Conservation (phyloP, 495 filamentous ascomycete genomes). For the Jackrogersella multiformis region DNA sequence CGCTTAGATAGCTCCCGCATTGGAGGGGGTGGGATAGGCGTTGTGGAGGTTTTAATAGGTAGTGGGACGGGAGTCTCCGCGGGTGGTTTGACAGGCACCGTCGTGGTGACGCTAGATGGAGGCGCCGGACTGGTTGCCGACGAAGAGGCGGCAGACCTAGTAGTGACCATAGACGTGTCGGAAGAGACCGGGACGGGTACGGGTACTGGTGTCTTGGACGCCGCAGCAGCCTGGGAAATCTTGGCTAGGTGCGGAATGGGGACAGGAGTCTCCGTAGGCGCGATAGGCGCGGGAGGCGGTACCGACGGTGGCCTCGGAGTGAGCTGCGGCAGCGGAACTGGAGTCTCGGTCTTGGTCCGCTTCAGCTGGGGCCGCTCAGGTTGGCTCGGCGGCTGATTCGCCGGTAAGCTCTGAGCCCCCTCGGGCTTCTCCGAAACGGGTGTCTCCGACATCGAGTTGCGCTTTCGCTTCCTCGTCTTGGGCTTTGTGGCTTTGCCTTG, state of each 20-base stretch:
- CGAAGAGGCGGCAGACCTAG: conserved; percentile 43
- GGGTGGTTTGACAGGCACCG: conserved; percentile 43
- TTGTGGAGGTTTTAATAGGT: conserved; percentile 59
- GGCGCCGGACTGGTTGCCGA: conserved; percentile 42
- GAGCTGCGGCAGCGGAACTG: conserved; percentile 58
- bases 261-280: conserved; percentile 59
- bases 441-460: conserved; percentile 58
- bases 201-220: conserved; percentile 56
- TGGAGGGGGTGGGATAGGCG: conserved; percentile 64
- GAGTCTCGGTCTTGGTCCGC: conserved; percentile 67
- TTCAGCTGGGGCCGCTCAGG: conserved; percentile 55
- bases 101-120: conserved; percentile 36
- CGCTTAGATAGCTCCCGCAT: conserved; percentile 51
- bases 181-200: conserved; percentile 43
- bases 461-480: conserved; percentile 62
- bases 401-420: conserved; percentile 34
- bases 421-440: conserved; percentile 55
- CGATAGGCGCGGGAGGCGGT: conserved; percentile 29
- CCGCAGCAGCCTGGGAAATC: conserved; percentile 57
- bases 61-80: conserved; percentile 44
- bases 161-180: conserved; percentile 42
- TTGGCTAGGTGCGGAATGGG: conserved; percentile 61
- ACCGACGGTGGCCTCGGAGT: conserved; percentile 45
- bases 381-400: conserved; percentile 36
- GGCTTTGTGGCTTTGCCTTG: conserved; percentile 40